phyloP scores from a whole-genome alignment of 2,329 filamentous ascomycete genomes.

The Colletotrichum phormii region DNA sequence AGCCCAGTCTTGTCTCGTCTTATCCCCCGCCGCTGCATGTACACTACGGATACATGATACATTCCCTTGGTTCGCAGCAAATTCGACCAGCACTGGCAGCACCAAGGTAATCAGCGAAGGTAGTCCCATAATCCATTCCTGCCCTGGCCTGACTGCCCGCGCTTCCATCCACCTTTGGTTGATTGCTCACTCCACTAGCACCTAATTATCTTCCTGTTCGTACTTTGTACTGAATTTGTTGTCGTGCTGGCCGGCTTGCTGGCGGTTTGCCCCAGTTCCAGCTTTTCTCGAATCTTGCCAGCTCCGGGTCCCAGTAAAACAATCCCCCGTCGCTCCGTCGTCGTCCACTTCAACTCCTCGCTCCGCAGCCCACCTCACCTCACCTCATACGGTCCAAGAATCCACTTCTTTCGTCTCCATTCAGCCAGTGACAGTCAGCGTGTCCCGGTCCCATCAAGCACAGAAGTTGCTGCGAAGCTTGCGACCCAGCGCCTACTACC shows the following conservation, averaged over 20 bases:
- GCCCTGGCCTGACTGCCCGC: neutral
- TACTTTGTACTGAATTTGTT: neutral
- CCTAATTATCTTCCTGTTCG: too few relatives aligned
- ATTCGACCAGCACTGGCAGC: neutral
- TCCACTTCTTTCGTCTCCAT: constrained; percentile 1
- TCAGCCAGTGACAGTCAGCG: constrained; percentile 11
- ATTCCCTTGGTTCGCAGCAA: neutral
- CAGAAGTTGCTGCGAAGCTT: neutral
- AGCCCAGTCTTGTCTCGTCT: neutral
- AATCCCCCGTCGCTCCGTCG: neutral
- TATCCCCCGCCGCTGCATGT: neutral
- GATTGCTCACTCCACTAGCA: neutral
- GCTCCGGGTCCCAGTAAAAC: neutral
- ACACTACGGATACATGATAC: too few relatives aligned
- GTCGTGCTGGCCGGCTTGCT: neutral
- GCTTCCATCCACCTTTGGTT: neutral
- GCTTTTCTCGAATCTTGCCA: neutral
- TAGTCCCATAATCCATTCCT: neutral
- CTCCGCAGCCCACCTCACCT: neutral
- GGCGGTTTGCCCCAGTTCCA: neutral
- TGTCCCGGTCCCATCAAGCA: constrained; percentile 4
- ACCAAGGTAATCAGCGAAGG: neutral
- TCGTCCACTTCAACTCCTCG: neutral
- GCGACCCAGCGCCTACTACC: neutral
- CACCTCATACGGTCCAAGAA: neutral